These are phyloP conservation scores for Spathaspora girioi DNA, from an alignment of 805 yeast species.

Conservation along the genomic window DNA sequence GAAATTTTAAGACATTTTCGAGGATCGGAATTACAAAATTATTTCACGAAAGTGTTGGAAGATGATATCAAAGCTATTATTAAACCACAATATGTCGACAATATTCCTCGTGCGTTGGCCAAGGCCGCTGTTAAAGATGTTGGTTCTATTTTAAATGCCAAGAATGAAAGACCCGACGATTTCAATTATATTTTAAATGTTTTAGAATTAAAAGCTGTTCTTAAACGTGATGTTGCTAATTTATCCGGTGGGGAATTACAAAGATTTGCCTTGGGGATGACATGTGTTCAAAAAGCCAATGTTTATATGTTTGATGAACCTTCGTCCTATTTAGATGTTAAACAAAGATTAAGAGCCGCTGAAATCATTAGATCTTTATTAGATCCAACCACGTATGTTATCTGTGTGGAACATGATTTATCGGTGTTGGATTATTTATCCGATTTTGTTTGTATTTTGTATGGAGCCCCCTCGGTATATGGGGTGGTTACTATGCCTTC, in stretches of 20 bases:
- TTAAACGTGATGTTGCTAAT: conserved; percentile 83
- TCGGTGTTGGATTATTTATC: conserved; percentile 96
- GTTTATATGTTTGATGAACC: conserved; percentile 99
- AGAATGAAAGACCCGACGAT: conserved; percentile 66
- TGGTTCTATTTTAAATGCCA: conserved; percentile 74
- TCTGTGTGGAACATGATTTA: conserved; percentile 98
- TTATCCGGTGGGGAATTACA: conserved; percentile 98
- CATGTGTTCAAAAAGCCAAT: conserved; percentile 90
- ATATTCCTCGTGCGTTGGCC: conserved; percentile 88
- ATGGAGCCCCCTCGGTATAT: conserved; percentile 97
- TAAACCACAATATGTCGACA: conserved; percentile 98
- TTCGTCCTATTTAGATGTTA: conserved; percentile 95
- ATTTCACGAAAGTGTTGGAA: conserved; percentile 89
- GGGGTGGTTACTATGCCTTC: conserved; percentile 98
- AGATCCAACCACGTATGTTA: conserved; percentile 74
- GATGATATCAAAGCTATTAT: conserved; percentile 94
- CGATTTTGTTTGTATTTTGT: conserved; percentile 92
- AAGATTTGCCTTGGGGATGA: conserved; percentile 96
- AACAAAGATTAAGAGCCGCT: conserved; percentile 98
- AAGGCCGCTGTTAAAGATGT: conserved; percentile 86
- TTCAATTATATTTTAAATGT: conserved; percentile 63
- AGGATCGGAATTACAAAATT: conserved; percentile 96
- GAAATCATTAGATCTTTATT: conserved; percentile 85
- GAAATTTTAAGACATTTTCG: conserved; percentile 88
- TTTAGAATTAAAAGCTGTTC: conserved; percentile 71